Conservation (phyloP, 2,329 filamentous ascomycete genomes). For the Fusarium haematococcum region DNA sequence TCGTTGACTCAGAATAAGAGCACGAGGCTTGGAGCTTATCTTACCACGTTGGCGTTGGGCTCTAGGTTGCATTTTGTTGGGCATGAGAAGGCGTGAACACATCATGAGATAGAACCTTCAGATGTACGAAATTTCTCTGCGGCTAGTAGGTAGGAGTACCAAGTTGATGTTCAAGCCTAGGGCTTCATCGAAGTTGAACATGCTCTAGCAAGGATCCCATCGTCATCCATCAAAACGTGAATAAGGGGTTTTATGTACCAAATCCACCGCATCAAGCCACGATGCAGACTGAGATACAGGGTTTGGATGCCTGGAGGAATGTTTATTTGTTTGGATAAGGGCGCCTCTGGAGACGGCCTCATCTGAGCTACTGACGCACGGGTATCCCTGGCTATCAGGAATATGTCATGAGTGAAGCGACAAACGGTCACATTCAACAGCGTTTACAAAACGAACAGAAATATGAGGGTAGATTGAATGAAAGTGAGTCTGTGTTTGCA, state of each 20-base stretch:
- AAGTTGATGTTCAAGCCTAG: background rate
- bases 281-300: background rate
- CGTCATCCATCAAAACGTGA: background rate
- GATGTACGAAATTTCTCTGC: background rate
- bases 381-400: slow-evolving; percentile 10
- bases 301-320: background rate
- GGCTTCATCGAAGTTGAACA: background rate
- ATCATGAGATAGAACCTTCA: background rate
- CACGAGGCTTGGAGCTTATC: background rate
- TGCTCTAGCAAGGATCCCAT: background rate
- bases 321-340: background rate
- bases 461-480: background rate
- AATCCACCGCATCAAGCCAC: background rate
- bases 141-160: background rate
- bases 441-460: background rate
- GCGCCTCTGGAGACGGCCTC: background rate
- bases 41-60: background rate
- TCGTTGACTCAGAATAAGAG: background rate
- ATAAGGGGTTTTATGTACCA: background rate
- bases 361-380: slow-evolving; percentile 5
- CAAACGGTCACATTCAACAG: background rate
- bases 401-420: background rate
- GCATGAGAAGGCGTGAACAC: background rate
- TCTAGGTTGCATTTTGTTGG: background rate
- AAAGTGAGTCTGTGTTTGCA: background rate